Evolutionary conservation across 2,329 filamentous ascomycete species (phyloP).

Genomic region (Aureobasidium sp.): DNA sequence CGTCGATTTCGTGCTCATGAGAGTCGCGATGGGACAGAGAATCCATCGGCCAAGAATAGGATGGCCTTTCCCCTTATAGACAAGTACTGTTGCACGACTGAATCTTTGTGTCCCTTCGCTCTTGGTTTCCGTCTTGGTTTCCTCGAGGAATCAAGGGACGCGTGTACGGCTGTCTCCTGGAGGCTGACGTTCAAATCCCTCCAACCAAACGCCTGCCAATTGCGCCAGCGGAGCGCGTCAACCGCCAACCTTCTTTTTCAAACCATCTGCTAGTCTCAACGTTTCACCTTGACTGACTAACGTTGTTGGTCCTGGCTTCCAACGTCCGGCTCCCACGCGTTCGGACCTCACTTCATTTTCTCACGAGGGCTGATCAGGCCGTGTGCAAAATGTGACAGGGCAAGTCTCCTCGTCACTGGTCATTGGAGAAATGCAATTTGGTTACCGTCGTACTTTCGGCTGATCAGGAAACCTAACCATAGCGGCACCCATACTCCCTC

Average conservation of each 20-base stretch:
- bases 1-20: neutral
- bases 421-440: neutral
- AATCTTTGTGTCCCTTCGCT: neutral
- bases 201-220: constrained; percentile 6
- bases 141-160: neutral
- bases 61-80: neutral
- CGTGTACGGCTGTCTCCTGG: neutral
- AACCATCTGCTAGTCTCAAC: constrained; percentile 10
- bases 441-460: neutral
- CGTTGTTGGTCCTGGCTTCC: constrained; percentile 7
- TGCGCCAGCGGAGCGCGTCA: constrained; percentile 14
- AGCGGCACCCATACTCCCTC: neutral
- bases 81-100: constrained; percentile 2
- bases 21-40: neutral
- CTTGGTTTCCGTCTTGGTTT: neutral
- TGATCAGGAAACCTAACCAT: neutral
- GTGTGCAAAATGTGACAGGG: constrained; percentile 5
- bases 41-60: neutral
- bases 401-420: neutral
- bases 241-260: constrained; percentile 15
- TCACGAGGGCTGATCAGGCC: constrained; percentile 2
- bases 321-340: constrained; percentile 13
- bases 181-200: constrained; percentile 2
- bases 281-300: constrained; percentile 10
- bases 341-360: neutral